These are phyloP conservation scores for Gossypium australe DNA, from an alignment of 345 rosid species.

Conservation along the genomic window DNA sequence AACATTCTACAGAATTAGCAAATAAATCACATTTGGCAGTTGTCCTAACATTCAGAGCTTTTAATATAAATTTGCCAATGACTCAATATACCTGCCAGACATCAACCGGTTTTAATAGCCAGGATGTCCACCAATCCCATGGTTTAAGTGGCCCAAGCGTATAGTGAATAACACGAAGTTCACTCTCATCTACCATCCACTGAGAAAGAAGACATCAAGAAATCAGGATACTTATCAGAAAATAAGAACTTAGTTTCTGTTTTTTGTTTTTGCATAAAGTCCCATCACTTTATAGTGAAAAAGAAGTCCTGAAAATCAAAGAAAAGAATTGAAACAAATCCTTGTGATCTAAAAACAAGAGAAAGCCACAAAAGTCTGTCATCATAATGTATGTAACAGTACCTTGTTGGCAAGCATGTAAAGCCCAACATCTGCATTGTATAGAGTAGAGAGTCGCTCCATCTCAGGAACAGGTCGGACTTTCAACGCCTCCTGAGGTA, in stretches of 20 bases:
- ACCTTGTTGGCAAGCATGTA: conserved; percentile 99
- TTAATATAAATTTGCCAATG: neutral
- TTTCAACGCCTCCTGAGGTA: conserved; percentile 47
- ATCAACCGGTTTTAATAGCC: conserved; percentile 94
- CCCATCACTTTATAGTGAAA: neutral
- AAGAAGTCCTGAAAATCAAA: neutral
- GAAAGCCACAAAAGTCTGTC: neutral
- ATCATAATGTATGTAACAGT: neutral
- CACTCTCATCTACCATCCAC: conserved; percentile 97
- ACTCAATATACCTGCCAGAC: conserved; percentile 79
- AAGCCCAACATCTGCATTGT: conserved; percentile 97
- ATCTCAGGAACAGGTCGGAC: conserved; percentile 62
- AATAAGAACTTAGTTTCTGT: neutral
- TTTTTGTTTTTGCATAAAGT: neutral
- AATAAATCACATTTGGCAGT: neutral
- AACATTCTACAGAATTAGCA: conserved; percentile 40
- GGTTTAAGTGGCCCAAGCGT: conserved; percentile 95
- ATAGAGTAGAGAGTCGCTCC: conserved; percentile 91
- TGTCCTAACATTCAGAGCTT: neutral
- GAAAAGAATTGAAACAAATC: neutral
- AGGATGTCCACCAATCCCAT: conserved; percentile 99
- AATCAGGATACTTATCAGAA: conserved; percentile 7
- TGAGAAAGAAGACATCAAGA: conserved; percentile 30
- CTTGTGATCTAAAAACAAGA: neutral
- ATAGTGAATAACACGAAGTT: conserved; percentile 86